phyloP scores from a whole-genome alignment of 768 basidiomycete species.

The Lactifluus volemus region DNA sequence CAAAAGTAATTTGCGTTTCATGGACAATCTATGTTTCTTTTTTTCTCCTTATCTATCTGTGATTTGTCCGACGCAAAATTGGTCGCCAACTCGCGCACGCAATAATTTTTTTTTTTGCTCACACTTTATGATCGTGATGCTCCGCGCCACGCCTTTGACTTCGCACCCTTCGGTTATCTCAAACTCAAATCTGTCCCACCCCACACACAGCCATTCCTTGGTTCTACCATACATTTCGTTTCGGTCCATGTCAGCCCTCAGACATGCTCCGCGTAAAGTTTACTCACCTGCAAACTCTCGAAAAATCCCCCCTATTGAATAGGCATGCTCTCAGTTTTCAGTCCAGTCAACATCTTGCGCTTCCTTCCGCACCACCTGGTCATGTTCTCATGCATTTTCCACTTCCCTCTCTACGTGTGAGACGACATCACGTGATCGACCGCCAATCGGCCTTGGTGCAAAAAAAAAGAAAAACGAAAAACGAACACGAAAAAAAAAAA shows the following conservation, averaged over 20 bases:
- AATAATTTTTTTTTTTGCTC: not conserved
- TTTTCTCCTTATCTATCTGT: not conserved
- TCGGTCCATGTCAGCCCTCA: not conserved
- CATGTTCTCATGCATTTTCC: too few species aligned
- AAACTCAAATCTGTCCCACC: not conserved
- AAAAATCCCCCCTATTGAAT: not conserved
- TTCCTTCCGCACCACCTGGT: too few species aligned
- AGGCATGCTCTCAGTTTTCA: too few species aligned
- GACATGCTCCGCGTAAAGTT: not conserved
- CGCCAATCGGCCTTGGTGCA: too few species aligned
- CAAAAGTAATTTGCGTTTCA: not conserved
- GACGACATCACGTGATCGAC: too few species aligned
- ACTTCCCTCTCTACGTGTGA: too few species aligned
- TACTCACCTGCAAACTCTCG: not conserved
- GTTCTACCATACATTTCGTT: not conserved
- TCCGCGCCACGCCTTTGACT: not conserved
- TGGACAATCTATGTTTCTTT: not conserved
- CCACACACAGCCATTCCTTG: too few species aligned
- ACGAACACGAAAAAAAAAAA: too few species aligned
- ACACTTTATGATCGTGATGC: not conserved
- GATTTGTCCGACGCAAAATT: not conserved
- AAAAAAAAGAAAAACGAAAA: too few species aligned
- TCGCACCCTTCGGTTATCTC: not conserved
- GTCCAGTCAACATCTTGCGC: too few species aligned
- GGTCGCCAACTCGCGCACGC: not conserved